Evolutionary conservation across 2,329 filamentous ascomycete species (phyloP), one percentile per base, ranked within the genome.

Genomic region (Clarireedia paspali): DNA sequence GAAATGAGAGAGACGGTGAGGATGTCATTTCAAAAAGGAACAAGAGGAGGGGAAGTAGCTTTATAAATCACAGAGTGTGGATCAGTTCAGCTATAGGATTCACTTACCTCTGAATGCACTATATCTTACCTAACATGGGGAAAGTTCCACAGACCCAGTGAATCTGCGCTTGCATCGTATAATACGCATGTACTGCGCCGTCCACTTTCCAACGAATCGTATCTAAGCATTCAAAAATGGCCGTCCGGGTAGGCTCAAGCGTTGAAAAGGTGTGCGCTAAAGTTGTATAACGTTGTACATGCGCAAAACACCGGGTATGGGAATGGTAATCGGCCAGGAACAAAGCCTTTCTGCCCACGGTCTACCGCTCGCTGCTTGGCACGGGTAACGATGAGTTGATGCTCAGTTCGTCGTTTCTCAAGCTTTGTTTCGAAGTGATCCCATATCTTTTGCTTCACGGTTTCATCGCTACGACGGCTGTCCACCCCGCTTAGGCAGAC

Each of bases 41-140:
- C 17, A n/a, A n/a, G 17, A 26, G 20, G 7, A 9, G 26, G 39
- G 17, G 10, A 15, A 42, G 15, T 17, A 50, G 46, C 7, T 50
- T 44, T 55, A 50, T 50, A 17, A 55, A 55, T 17, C 27, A 50
- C 14, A 50, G 17, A 49, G 24, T 23, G 46, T 55, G 53, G 38
- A 55, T 42, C 53, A 9, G 30, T 10, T 39, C 38, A 50, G 34
- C 38, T 38, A 3, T 17, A 55, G 36, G 30, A 55, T 55, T 55
- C 53, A 55, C 46, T 50, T 17, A 15, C 10, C 20, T 7, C n/a
- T 34, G 10, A 12, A 34, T 34, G 30, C 30, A 34, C 30, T 34
- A 12, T 12, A 34, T 34, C 30, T 34, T 34, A 34, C 10, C 30
- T 20, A 20, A 20, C 20, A 48, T 36, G 17, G 24, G 26, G 17